Evolutionary conservation across 2,329 filamentous ascomycete genomes (phyloP).

Genomic region (Penicillium janthinellum): DNA sequence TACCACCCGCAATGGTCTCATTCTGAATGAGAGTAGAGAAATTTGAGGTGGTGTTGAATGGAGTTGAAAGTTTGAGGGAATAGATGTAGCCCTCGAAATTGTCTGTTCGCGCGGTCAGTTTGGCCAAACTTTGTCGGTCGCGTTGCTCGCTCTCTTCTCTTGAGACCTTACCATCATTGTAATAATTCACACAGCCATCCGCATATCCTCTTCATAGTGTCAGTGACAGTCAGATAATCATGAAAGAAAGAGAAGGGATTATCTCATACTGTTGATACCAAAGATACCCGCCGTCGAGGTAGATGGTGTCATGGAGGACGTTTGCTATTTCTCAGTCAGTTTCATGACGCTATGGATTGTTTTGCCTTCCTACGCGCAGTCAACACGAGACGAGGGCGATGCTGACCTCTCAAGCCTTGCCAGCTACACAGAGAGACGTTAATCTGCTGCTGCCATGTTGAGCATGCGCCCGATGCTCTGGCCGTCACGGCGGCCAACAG

Average conservation of each 20-base stretch:
- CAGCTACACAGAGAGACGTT: conserved; percentile 23
- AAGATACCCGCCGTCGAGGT: conserved; percentile 19
- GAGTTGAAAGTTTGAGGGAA: conserved; percentile 17
- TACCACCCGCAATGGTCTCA: conserved; percentile 40
- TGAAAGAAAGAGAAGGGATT: background rate
- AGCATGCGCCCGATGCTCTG: conserved; percentile 6
- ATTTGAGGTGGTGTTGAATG: conserved; percentile 19
- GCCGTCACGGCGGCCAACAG: conserved; percentile 4
- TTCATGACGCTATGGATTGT: background rate
- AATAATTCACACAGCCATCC: conserved; percentile 8
- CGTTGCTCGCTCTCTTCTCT: background rate
- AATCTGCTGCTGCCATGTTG: conserved; percentile 8
- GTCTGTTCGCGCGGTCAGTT: conserved; percentile 8
- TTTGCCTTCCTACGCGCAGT: background rate
- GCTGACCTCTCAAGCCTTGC: conserved; percentile 16
- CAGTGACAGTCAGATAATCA: background rate
- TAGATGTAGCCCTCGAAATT: conserved; percentile 15
- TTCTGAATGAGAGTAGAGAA: conserved; percentile 15
- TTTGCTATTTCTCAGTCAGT: conserved; percentile 15
- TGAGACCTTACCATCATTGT: conserved; percentile 2
- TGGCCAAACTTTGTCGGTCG: background rate
- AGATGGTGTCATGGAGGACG: conserved; percentile 21
- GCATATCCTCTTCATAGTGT: conserved; percentile 13
- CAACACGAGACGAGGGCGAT: background rate
- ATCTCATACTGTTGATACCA: conserved; percentile 18